Base-by-base conservation (phyloP, 2,329 filamentous ascomycete species). In the Pseudogymnoascus sp. region DNA sequence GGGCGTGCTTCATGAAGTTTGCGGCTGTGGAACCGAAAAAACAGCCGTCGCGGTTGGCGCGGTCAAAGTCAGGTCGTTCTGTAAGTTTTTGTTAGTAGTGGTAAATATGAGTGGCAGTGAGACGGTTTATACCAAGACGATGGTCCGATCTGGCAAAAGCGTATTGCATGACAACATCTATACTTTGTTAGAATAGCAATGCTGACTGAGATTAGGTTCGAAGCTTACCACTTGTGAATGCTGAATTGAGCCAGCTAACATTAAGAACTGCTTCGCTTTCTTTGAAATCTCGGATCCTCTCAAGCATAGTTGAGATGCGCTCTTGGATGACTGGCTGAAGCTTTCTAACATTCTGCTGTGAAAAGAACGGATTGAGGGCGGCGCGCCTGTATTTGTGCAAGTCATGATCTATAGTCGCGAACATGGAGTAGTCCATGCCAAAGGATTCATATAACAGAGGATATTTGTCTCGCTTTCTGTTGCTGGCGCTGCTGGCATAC, bases 81-180 rank as follows among this genome's bases (percentile, higher is more conserved):
- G 7, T 56, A 4, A 5, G 11, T 3, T 53, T 31, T 19, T 4
- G 2, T 56, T 4, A 56, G 26, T 2, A 4, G 5, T 31, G 10
- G n/a, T 17, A 56, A 31, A 29, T 19, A 56, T 33, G 7, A 31
- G 9, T 19, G 4, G 2, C 21, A 10, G 13, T 3, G 2, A 6
- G 26, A 13, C 4, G 9, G 2, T 33, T 56, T n/a, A 33, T 56
- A 56, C 50, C 50, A 4, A 71, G 64, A 38, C 65, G 62, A 50
- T 71, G 66, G 63, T 67, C 66, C 26, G 60, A 66, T 15, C 65
- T 42, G 42, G 67, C 73, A n/a, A 73, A 68, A 9, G 67, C 67
- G 65, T 72, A 74, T 35, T 70, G 64, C 17, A 70, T 73, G 31
- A 75, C 69, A 11, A 71, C 66, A 66, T 75, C 73, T 61, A 66